Evolutionary conservation across 495 filamentous ascomycete genomes (phyloP).

Genomic region (Melanomma pulvis-pyrius): DNA sequence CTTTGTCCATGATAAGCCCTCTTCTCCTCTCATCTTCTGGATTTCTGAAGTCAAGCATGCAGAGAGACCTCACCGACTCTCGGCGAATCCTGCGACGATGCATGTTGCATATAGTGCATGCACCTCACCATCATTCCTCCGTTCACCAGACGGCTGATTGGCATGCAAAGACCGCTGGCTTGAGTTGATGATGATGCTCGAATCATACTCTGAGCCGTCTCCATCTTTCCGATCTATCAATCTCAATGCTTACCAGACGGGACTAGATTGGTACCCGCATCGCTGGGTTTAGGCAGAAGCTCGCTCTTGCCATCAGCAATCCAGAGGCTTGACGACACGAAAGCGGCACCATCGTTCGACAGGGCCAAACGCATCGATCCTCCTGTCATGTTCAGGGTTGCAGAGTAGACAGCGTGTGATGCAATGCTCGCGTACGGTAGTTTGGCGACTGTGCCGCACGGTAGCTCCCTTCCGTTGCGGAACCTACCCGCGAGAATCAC

Average conservation of each 20-base stretch:
- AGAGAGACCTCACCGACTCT: neutral
- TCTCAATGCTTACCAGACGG: conserved; percentile 16
- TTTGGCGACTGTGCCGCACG: conserved; percentile 21
- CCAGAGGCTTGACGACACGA: conserved; percentile 4
- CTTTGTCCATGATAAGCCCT: neutral
- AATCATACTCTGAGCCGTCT: neutral
- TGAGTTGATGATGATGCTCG: no score
- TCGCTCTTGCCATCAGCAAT: conserved; percentile 4
- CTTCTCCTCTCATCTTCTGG: neutral
- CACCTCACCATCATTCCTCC: conserved; percentile 11
- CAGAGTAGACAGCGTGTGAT: neutral
- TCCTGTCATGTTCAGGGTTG: neutral
- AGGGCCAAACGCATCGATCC: neutral
- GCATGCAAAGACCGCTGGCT: neutral
- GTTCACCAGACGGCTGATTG: neutral
- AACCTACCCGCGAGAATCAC: neutral
- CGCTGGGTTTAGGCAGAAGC: conserved; percentile 28
- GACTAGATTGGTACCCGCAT: conserved; percentile 3
- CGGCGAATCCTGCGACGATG: conserved; percentile 17
- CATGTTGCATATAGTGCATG: conserved; percentile 15
- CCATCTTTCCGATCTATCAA: conserved; percentile 13
- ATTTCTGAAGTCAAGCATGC: neutral
- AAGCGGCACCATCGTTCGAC: neutral
- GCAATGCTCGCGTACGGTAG: neutral
- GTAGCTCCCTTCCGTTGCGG: neutral